These are phyloP conservation scores for Calamus simplicifolius DNA, from an alignment of 176 grass and related monocot species.

Conservation along the genomic window DNA sequence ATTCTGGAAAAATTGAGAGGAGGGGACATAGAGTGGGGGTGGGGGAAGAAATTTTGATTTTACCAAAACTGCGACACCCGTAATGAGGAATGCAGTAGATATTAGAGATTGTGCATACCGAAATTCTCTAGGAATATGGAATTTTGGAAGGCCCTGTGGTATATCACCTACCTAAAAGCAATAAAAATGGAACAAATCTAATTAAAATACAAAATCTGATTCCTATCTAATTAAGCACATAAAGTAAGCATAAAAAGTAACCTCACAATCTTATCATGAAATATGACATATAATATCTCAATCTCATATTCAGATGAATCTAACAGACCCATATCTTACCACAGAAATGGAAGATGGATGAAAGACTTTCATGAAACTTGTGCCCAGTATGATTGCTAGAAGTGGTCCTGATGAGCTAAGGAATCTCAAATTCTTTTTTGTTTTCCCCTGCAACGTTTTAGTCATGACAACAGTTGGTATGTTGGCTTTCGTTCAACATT, in stretches of 20 bases:
- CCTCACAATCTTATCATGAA: not conserved
- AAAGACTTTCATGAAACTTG: constrained; percentile 83
- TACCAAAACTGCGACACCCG: constrained; percentile 96
- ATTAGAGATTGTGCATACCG: constrained; percentile 59
- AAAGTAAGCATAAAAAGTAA: too few species aligned
- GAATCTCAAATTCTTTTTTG: constrained; percentile 53
- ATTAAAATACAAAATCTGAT: too few species aligned
- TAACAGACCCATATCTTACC: constrained; percentile 41
- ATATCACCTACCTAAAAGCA: constrained; percentile 81
- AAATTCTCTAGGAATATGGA: constrained; percentile 79
- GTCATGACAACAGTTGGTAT: constrained; percentile 6
- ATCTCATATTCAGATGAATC: not conserved
- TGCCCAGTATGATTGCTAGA: constrained; percentile 82
- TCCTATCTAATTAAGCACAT: too few species aligned
- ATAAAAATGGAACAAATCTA: not conserved
- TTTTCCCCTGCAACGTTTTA: constrained; percentile 58
- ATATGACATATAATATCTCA: not conserved
- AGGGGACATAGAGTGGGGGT: not conserved
- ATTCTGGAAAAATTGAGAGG: too few species aligned
- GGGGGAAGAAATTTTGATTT: not conserved
- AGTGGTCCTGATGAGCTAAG: constrained; percentile 78
- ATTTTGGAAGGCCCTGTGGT: constrained; percentile 84
- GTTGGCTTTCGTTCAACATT: not conserved
- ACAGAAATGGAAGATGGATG: constrained; percentile 76
- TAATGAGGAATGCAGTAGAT: constrained; percentile 83